phyloP scores from a whole-genome alignment of 2,329 filamentous ascomycete genomes.

The Xylariaceae sp. region DNA sequence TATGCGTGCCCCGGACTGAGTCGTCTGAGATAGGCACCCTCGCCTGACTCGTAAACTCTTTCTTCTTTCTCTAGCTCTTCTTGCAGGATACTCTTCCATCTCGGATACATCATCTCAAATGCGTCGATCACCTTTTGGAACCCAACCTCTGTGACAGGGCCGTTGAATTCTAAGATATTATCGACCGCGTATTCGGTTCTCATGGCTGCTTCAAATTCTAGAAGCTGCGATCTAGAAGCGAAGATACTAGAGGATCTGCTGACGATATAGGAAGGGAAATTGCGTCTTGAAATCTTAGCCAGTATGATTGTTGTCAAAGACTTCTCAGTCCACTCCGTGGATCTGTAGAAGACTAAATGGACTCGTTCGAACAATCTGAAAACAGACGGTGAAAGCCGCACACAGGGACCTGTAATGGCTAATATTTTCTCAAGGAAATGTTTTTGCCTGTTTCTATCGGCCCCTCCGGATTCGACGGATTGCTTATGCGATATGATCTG shows the following conservation, averaged over 20 bases:
- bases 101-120: slow-evolving; percentile 69
- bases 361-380: slow-evolving; percentile 88
- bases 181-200: slow-evolving; percentile 79
- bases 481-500: slow-evolving; percentile 37
- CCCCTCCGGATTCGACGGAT: slow-evolving; percentile 30
- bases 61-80: slow-evolving; percentile 78
- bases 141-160: slow-evolving; percentile 60
- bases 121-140: slow-evolving; percentile 65
- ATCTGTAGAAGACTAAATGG: slow-evolving; percentile 92
- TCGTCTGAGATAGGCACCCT: slow-evolving; percentile 82
- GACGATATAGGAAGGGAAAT: slow-evolving; percentile 87
- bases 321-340: slow-evolving; percentile 96
- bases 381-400: slow-evolving; percentile 68
- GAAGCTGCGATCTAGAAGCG: slow-evolving; percentile 63
- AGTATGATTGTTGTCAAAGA: slow-evolving; percentile 92
- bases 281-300: slow-evolving; percentile 79
- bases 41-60: slow-evolving; percentile 71
- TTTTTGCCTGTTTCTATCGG: slow-evolving; percentile 59
- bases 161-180: slow-evolving; percentile 73
- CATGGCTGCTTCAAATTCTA: slow-evolving; percentile 88
- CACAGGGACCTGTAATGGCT: slow-evolving; percentile 72
- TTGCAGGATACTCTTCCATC: slow-evolving; percentile 70
- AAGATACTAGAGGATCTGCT: slow-evolving; percentile 90
- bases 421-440: slow-evolving; percentile 77
- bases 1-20: slow-evolving; percentile 93